Evolutionary conservation across 164 flowering plant genomes (phyloP).

Genomic region (Akebia trifoliata): DNA sequence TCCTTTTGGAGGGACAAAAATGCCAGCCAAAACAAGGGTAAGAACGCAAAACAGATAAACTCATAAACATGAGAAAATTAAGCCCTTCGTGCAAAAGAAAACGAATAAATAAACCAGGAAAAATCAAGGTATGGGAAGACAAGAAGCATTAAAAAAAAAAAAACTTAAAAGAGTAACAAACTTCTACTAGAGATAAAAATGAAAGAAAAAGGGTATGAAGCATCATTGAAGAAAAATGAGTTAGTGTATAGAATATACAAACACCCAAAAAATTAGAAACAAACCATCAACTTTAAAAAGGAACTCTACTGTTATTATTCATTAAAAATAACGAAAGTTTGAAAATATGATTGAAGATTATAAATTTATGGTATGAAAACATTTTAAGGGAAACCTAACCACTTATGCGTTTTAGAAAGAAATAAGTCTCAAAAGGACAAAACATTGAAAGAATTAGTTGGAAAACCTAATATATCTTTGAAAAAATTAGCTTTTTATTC

Average conservation of each 20-base stretch:
- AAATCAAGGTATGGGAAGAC: neutral
- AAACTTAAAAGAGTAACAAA: neutral
- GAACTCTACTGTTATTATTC: neutral
- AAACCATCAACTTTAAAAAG: neutral
- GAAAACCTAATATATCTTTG: neutral
- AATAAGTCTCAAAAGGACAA: neutral
- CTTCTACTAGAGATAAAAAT: too few relatives aligned
- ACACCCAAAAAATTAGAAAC: neutral
- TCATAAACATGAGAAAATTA: neutral
- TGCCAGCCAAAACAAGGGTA: conserved; percentile 1
- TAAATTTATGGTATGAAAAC: neutral
- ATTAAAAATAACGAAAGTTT: neutral
- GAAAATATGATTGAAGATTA: neutral
- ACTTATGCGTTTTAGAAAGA: too few relatives aligned
- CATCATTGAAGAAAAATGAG: neutral
- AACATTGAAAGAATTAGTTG: neutral
- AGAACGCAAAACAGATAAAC: neutral
- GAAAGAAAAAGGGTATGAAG: neutral
- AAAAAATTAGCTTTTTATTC: neutral
- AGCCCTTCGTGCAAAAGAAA: neutral
- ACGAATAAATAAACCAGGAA: neutral
- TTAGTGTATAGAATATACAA: neutral
- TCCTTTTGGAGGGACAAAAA: conserved; percentile 15
- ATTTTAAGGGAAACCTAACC: neutral
- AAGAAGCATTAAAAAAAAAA: neutral